Evolutionary conservation across 1,284 basidiomycete genomes (phyloP).

Genomic region (Termitomyces sp.): DNA sequence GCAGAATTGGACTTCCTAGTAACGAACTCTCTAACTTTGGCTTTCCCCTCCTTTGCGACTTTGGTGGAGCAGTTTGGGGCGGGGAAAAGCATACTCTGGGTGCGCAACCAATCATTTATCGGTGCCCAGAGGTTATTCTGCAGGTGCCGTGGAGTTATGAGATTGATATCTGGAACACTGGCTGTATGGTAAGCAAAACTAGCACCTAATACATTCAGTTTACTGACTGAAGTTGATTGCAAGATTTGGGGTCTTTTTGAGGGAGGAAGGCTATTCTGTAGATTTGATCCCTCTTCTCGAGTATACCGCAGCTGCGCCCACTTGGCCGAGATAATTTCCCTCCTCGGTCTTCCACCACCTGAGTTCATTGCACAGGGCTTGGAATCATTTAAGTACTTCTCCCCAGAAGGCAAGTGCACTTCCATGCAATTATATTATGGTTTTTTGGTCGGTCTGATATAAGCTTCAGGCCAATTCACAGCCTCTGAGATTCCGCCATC

Average conservation of each 20-base stretch:
- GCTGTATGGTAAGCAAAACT: background rate
- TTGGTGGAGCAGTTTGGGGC: background rate
- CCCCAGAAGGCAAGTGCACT: background rate
- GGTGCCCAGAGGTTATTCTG: background rate
- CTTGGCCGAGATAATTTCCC: background rate
- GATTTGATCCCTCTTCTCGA: no score
- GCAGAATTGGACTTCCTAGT: no score
- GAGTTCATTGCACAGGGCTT: background rate
- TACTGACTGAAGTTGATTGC: background rate
- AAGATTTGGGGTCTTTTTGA: background rate
- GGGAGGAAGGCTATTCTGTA: background rate
- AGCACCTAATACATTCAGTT: background rate
- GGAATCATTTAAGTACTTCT: background rate
- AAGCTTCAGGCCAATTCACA: background rate
- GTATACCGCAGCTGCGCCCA: conserved; percentile 1
- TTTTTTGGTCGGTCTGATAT: background rate
- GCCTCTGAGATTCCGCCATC: background rate
- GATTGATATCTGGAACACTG: background rate
- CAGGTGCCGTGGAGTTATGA: background rate
- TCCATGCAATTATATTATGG: no score
- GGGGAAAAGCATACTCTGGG: background rate
- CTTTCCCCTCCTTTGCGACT: no score
- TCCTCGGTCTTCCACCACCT: conserved; percentile 1
- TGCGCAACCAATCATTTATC: background rate
- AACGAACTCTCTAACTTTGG: no score